phyloP scores from a whole-genome alignment of 352 stramenopile genomes.

The Phytophthora palmivora region DNA sequence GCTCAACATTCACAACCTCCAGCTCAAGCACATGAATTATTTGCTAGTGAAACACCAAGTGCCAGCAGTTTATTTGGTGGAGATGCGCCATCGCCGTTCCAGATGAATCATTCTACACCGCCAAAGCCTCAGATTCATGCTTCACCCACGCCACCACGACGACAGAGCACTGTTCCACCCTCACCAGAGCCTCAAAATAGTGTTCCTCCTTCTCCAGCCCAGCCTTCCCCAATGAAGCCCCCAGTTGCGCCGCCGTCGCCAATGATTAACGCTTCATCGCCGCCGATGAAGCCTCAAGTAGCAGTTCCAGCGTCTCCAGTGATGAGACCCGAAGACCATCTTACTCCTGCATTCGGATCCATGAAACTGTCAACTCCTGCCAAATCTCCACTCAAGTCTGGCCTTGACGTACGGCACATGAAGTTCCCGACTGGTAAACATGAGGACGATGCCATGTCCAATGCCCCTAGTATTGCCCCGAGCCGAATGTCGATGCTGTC shows the following conservation, averaged over 20 bases:
- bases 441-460: constrained; percentile 41
- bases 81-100: constrained; percentile 13
- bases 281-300: constrained; percentile 18
- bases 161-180: constrained; percentile 1
- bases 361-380: constrained; percentile 27
- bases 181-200: constrained; percentile 10
- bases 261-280: constrained; percentile 16
- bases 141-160: constrained; percentile 13
- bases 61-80: constrained; percentile 48
- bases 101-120: constrained; percentile 1
- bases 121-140: background rate
- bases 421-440: constrained; percentile 34
- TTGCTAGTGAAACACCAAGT: constrained; percentile 39
- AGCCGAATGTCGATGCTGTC: constrained; percentile 52
- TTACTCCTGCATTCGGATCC: constrained; percentile 20
- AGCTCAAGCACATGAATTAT: constrained; percentile 42
- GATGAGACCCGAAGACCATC: constrained; percentile 27
- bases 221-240: constrained; percentile 17
- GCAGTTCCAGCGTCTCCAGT: constrained; percentile 24
- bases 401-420: constrained; percentile 31
- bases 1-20: constrained; percentile 10
- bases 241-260: constrained; percentile 1
- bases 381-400: constrained; percentile 33
- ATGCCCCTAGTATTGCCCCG: constrained; percentile 37
- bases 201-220: constrained; percentile 4